Base-by-base conservation (phyloP, 2,329 filamentous ascomycete species). In the Penicillium sp. region DNA sequence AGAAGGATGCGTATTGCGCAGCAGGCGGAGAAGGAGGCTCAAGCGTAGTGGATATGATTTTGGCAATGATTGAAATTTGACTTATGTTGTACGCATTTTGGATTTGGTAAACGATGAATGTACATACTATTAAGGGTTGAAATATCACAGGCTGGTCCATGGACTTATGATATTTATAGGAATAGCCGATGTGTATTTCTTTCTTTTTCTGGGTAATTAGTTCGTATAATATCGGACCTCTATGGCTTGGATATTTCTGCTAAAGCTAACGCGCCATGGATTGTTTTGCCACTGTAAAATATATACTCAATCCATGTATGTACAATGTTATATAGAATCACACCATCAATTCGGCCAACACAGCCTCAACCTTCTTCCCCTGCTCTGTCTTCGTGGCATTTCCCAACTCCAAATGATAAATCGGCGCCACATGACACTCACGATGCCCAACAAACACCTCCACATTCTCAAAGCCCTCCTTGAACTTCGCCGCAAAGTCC, bases 401-500 rank as follows among this genome's bases (percentile, higher is more conserved):
- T 6, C 70, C 67, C 23, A 77, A 44, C 51, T 72, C 65, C 44
- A 72, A 56, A 52, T 74, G 68, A 51, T 76, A 73, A n/a, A 78
- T 68, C 2, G 75, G 74, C 10, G 70, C 74, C 35, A 75, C 74
- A 63, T 78, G 75, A 7, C 68, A 68, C 57, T 78, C 75, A 13
- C 71, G 64, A 18, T 66, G 46, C 2, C 70, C 75, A 25, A 77
- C 59, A 39, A 74, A 70, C 10, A 72, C 61, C 16, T 73, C 72
- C 25, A 68, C 66, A 16, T 65, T 58, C 7, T 62, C 60, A 57
- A 74, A 61, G 21, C 74, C 74, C 32, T 73, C 69, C 60, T 75
- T 73, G 27, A 85, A 72, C 53, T 75, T 80, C 45, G 69, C 66
- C 23, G 72, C 74, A 58, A 85, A 79, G 21, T 78, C 75, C 46